phyloP scores from a whole-genome alignment of 2,329 filamentous ascomycete genomes.

The Fusarium pininemorale region DNA sequence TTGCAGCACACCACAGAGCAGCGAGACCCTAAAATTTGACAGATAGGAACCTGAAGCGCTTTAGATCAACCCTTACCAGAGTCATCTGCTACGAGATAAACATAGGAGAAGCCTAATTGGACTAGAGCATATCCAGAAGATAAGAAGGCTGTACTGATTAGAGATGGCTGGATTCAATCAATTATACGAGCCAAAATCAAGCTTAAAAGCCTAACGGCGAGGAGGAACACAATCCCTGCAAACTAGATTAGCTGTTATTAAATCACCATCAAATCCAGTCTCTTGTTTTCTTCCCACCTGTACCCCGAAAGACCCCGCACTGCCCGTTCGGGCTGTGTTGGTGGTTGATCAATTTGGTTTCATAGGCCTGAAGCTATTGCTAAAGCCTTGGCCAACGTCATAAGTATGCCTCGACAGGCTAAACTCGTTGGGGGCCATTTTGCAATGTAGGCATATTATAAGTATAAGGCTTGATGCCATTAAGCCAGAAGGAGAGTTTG shows the following conservation, averaged over 20 bases:
- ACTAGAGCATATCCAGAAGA: too few relatives aligned
- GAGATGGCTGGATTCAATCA: neutral
- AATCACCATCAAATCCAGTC: neutral
- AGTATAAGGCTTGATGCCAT: too few relatives aligned
- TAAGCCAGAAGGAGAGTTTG: accelerated
- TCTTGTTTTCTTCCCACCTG: neutral
- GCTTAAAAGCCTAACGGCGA: neutral
- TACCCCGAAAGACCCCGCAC: neutral
- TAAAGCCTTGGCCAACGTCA: neutral
- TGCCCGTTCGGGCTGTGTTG: too few relatives aligned
- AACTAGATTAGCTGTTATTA: accelerated
- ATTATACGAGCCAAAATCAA: neutral
- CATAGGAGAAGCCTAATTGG: accelerated
- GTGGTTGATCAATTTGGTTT: neutral
- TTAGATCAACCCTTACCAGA: accelerated
- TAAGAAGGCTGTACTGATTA: accelerated
- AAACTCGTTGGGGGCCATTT: neutral
- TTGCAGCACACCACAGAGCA: too few relatives aligned
- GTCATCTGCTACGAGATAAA: neutral
- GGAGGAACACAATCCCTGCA: neutral
- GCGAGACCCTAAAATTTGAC: accelerated
- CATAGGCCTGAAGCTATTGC: neutral
- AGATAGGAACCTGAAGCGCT: accelerated
- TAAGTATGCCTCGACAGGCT: neutral
- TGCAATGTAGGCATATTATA: neutral